These are phyloP conservation scores for Flaveria bidentis DNA, from an alignment of 129 eudicot genomes.

Conservation along the genomic window DNA sequence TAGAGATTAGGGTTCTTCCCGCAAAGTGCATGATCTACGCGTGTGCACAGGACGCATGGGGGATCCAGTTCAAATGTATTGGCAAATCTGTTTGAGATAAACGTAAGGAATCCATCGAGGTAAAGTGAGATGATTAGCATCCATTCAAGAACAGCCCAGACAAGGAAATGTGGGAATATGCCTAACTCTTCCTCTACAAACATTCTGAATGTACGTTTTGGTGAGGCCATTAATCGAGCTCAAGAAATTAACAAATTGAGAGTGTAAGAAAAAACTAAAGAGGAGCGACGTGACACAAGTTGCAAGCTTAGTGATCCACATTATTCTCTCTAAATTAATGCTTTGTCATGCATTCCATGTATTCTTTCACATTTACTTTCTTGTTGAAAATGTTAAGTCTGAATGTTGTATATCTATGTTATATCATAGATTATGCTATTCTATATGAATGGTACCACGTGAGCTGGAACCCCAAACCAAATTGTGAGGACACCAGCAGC, in stretches of 20 bases:
- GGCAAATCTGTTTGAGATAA: slow-evolving; percentile 56
- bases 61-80: slow-evolving; percentile 50
- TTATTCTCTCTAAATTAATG: slow-evolving; percentile 41
- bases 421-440: too few relatives aligned
- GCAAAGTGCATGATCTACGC: slow-evolving; percentile 64
- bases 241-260: background rate
- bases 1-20: slow-evolving; percentile 40
- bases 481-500: too few relatives aligned
- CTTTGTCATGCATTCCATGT: slow-evolving; percentile 31
- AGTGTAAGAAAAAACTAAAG: background rate
- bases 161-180: slow-evolving; percentile 54
- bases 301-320: slow-evolving; percentile 36
- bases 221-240: slow-evolving; percentile 29
- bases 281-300: slow-evolving; percentile 5
- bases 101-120: slow-evolving; percentile 61
- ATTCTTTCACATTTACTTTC: too few relatives aligned
- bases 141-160: slow-evolving; percentile 77
- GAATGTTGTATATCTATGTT: too few relatives aligned
- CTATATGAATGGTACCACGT: too few relatives aligned
- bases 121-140: slow-evolving; percentile 57
- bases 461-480: too few relatives aligned
- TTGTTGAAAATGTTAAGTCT: too few relatives aligned
- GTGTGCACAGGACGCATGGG: slow-evolving; percentile 79
- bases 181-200: slow-evolving; percentile 65
- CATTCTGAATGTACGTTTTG: slow-evolving; percentile 42